Evolutionary conservation across 768 basidiomycete species (phyloP), one percentile per base, ranked within the genome.

Genomic region (Rhodotorula babjevae): DNA sequence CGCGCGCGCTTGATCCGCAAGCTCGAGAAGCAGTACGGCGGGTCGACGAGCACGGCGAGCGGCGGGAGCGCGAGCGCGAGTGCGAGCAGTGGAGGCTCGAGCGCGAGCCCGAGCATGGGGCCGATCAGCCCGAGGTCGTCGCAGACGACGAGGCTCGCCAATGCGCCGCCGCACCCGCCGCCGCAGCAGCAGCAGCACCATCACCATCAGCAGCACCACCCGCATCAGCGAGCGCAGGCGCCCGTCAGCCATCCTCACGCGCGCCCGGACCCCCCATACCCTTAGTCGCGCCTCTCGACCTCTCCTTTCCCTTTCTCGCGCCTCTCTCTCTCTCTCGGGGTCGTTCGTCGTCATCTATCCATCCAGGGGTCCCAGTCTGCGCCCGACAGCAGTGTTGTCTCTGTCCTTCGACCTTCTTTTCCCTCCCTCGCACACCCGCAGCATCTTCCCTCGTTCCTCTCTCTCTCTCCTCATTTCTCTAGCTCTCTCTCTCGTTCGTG

Each of bases 11-110:
- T 69, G 3, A 49, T 69, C 21, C 63, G 63, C 33, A 69, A 69
- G 47, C 47, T 69, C 40, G 68, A 69, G 40, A 69, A 69, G 42
- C 68, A 69, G 61, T 69, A 63, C 29, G 56, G 65, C 53, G 49
- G 40, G 12, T 53, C 49, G 50, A 44, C 21, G 18, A 29, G 29
- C 23, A 9, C 42, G 21, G 36, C 36, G 36, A 36, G 36, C 36
- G 21, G 29, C 53, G 25, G 42, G 25, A 46, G 44, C n/a, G n/a
- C 10, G 16, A 29, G 29, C 53, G 25, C 42, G 25, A 46, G 44
- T 16, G n/a, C 10, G 16, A 52, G 50, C 50, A 52, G 50, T 23
- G 23, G 23, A 25, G 15, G 42, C 3, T 65, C 64, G 50, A 63
- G 46, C 36, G n/a, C 62, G 19, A 49, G 23, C 2, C 36, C 36